Conservation (phyloP, 371 early-diverging fungal genomes). For the Mortierella sp. region DNA sequence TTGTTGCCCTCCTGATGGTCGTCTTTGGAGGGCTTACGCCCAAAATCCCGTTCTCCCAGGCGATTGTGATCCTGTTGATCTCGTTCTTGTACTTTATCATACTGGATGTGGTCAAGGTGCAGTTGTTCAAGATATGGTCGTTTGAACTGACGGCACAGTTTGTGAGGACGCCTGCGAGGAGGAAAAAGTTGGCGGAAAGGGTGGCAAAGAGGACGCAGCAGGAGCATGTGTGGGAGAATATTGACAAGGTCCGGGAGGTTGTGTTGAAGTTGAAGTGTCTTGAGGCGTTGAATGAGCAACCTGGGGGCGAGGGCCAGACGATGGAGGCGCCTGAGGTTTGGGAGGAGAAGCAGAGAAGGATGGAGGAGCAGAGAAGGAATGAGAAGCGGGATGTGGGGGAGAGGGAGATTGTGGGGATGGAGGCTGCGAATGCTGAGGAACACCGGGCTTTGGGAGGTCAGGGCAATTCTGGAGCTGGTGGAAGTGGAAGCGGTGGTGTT, state of each 20-base stretch:
- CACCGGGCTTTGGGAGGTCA: background rate
- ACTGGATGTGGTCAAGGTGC: conserved; percentile 84
- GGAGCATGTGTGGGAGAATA: conserved; percentile 30
- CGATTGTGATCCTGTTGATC: conserved; percentile 63
- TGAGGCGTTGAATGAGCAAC: conserved; percentile 33
- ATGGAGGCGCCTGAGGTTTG: conserved; percentile 10
- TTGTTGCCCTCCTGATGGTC: conserved; percentile 89
- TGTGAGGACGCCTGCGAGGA: conserved; percentile 74
- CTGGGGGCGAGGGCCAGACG: conserved; percentile 10
- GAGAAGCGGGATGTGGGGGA: background rate
- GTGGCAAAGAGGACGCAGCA: conserved; percentile 57
- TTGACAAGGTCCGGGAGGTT: conserved; percentile 44
- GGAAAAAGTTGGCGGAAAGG: conserved; percentile 65
- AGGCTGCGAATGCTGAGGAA: conserved; percentile 7
- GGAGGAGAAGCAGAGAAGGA: background rate
- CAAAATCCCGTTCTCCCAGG: conserved; percentile 64
- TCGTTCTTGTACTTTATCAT: conserved; percentile 75
- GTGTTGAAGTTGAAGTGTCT: conserved; percentile 40
- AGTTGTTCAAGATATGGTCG: conserved; percentile 76
- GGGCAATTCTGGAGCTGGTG: background rate
- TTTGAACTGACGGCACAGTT: conserved; percentile 78
- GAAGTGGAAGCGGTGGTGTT: background rate
- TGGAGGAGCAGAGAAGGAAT: background rate
- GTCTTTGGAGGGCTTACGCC: conserved; percentile 77
- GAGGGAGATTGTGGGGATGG: background rate